Evolutionary conservation across 1,284 basidiomycete genomes (phyloP), one percentile per base, ranked within the genome.

Genomic region (Mycena sp.): DNA sequence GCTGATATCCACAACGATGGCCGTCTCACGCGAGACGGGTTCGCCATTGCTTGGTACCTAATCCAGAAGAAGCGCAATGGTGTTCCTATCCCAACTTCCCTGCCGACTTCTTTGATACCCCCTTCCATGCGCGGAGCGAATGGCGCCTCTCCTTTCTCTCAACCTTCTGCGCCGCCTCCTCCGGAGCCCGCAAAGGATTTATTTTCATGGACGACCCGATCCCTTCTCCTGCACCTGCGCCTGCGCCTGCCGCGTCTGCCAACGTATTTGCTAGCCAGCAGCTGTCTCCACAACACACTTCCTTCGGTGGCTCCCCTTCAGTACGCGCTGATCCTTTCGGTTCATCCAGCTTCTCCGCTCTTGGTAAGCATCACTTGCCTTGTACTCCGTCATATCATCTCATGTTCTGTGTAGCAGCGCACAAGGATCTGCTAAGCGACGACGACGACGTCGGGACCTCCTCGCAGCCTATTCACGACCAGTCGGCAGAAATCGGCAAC

Each of bases 11-110:
- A 92, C 56, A 93, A 94, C 67, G 92, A 96, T 67, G 98, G 98
- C 5, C 87, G 85, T 50, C 84, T 99, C 41, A 95, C 91, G 23
- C 87, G 90, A 56, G 97, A 99, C 63, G 95, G 96, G 28, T 99
- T 99, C 76, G 97, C 98, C 3, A 92, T 99, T 43, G 98, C 96
- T 3, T 91, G 98, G 90, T 88, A 97, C 77, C 85, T 99, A 49
- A 99, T 99, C 73, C 94, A 95, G 76, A 86, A 86, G 70, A 95
- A 92, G 75, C 80, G 99, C 2, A 84, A 87, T 1, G 97, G 97
- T n/a, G 89, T 88, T 66, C 90, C 93, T 1, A 77, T 97, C 25
- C 98, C 98, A 0, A 65, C 82, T 0, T 77, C 81, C 25, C 83
- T 99, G 17, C 95, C 96, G 1, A 74, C 76, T 25, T 86, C 87